A percentile compares a stretch with the other conserved stretches of the same genome.
phyloP scores from a whole-genome alignment of 2,329 filamentous ascomycete genomes.

The Aspergillus oerlinghausenensis region DNA sequence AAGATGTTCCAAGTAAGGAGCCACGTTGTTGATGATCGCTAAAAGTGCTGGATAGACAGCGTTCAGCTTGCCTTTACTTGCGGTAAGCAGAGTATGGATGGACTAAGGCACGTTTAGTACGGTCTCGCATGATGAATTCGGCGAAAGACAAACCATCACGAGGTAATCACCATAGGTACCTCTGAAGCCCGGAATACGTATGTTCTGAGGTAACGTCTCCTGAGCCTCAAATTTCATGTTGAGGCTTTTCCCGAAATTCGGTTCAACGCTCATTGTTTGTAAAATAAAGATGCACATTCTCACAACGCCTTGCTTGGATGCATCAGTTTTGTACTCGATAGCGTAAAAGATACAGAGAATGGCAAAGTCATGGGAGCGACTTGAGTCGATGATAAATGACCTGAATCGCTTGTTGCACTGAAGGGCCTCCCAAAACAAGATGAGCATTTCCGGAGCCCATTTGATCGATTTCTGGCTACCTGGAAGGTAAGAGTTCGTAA shows the following conservation, averaged over 20 bases:
- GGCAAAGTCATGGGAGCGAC: slow-evolving; percentile 87
- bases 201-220: slow-evolving; percentile 75
- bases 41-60: slow-evolving; percentile 89
- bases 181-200: slow-evolving; percentile 77
- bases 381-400: slow-evolving; percentile 94
- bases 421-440: slow-evolving; percentile 94
- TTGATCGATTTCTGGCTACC: slow-evolving; percentile 74
- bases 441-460: slow-evolving; percentile 92
- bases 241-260: slow-evolving; percentile 81
- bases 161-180: slow-evolving; percentile 93
- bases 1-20: slow-evolving; percentile 75
- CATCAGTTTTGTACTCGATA: slow-evolving; percentile 79
- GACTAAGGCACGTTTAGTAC: slow-evolving; percentile 51
- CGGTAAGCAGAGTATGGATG: slow-evolving; percentile 85
- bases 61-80: slow-evolving; percentile 82
- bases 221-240: slow-evolving; percentile 87
- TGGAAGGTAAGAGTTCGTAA: slow-evolving; percentile 81
- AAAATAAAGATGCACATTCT: slow-evolving; percentile 97
- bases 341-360: slow-evolving; percentile 89
- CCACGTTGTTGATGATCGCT: slow-evolving; percentile 89
- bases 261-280: slow-evolving; percentile 90
- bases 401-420: slow-evolving; percentile 98
- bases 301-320: slow-evolving; percentile 84
- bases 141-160: slow-evolving; percentile 59
- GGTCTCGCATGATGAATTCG: not conserved